Base-by-base conservation (phyloP, 1,139 yeast genomes). In the Debaryomyces sp. region DNA sequence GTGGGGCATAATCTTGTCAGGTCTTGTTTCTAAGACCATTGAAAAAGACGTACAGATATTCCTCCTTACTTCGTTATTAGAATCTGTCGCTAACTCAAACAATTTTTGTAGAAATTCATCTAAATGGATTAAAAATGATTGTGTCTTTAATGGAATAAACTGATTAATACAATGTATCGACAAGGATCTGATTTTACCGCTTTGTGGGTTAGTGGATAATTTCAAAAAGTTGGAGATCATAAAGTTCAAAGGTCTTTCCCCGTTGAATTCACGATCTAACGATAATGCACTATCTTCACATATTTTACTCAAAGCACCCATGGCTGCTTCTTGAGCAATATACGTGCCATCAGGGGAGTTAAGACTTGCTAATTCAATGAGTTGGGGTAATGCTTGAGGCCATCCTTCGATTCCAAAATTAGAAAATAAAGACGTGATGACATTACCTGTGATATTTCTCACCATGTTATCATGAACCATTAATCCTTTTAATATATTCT, bases 391-490 rank as follows among this genome's bases (percentile, higher is more conserved):
- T 22, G 87, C 77, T 40, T 80, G 81, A 2, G 96, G 91, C 96
- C 96, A 90, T 27, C 78, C 75, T 29, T 72, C 67, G 39, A 89
- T 75, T 1, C 96, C 96, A 43, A 83, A 81, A n/a, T 82, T 74
- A 7, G 87, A 77, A 57, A 92, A 87, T 37, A 94, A 70, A 0
- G 96, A 80, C 1, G 98, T 89, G 46, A 94, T 85, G 46, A 91
- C 96, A 61, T 86, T 92, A 41, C 98, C 97, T 12, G 97, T 85
- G 52, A 92, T 89, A 61, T 89, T 90, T 53, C 96, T 79, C 23
- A 92, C 89, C 60, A 89, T 71, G 17, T 73, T 65, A 52, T 82
- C 83, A 1, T 70, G 60, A 49, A 82, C 88, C 44, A 80, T 65
- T 45, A 94, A 75, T 1, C 97, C 99, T 47, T 77, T 76, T 34